Conservation (phyloP, 2,329 filamentous ascomycete genomes). For the Xylaria sp. region DNA sequence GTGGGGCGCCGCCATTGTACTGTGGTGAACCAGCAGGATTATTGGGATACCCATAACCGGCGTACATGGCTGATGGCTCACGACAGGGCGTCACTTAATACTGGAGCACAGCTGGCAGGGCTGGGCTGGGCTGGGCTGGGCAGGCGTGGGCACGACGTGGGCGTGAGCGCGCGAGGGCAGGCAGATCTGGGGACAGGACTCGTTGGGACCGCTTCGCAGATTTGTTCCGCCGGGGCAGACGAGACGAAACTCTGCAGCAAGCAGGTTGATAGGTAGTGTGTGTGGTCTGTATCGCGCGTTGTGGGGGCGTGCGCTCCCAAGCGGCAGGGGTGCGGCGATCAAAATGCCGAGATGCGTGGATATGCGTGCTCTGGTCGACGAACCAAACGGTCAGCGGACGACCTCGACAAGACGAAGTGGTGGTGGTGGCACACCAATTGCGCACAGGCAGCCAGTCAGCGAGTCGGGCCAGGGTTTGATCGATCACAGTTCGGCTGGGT, state of each 20-base stretch:
- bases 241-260: slow-evolving; percentile 38
- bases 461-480: slow-evolving; percentile 20
- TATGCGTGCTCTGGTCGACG: slow-evolving; percentile 11
- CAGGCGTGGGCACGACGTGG: slow-evolving; percentile 33
- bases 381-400: slow-evolving; percentile 24
- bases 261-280: slow-evolving; percentile 29
- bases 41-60: slow-evolving; percentile 64
- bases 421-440: slow-evolving; percentile 32
- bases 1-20: slow-evolving; percentile 60
- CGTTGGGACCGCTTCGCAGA: slow-evolving; percentile 42
- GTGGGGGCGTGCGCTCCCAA: slow-evolving; percentile 45
- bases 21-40: slow-evolving; percentile 57
- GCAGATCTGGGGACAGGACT: slow-evolving; percentile 46
- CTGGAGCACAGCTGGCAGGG: slow-evolving; percentile 47
- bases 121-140: slow-evolving; percentile 41
- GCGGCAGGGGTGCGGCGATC: slow-evolving; percentile 46
- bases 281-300: slow-evolving; percentile 43
- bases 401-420: slow-evolving; percentile 26
- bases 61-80: slow-evolving; percentile 66
- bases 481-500: slow-evolving; percentile 28
- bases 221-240: slow-evolving; percentile 39
- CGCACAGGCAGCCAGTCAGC: slow-evolving; percentile 24
- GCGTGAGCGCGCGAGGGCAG: slow-evolving; percentile 29
- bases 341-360: slow-evolving; percentile 35
- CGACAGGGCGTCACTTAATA: slow-evolving; percentile 45